phyloP scores from a whole-genome alignment of 129 eudicot species.

The Artemisia argyi region DNA sequence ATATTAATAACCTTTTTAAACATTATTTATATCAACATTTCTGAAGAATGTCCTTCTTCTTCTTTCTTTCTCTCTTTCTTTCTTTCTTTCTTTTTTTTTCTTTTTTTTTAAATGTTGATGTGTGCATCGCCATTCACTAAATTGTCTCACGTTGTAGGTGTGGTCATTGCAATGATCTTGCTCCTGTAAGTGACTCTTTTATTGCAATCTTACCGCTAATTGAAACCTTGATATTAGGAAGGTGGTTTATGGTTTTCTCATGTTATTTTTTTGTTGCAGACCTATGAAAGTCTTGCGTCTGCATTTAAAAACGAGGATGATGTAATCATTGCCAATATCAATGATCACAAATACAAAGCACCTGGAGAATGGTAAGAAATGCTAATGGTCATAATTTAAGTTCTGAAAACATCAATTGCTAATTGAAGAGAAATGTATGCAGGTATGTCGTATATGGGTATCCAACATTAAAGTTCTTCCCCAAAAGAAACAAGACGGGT shows the following conservation, averaged over 20 bases:
- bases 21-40: too few relatives aligned
- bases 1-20: too few relatives aligned
- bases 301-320: constrained; percentile 62
- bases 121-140: constrained; percentile 13
- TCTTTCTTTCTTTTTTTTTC: too few relatives aligned
- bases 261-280: constrained; percentile 35
- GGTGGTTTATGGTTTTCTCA: background rate
- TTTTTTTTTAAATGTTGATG: too few relatives aligned
- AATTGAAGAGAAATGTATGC: constrained; percentile 15
- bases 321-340: constrained; percentile 77
- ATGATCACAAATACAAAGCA: constrained; percentile 65
- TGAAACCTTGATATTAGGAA: background rate
- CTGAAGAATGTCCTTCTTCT: too few relatives aligned
- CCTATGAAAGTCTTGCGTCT: constrained; percentile 69
- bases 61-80: too few relatives aligned
- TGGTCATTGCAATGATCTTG: constrained; percentile 82
- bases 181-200: constrained; percentile 62
- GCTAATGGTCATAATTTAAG: background rate
- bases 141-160: constrained; percentile 56
- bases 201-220: background rate
- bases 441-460: constrained; percentile 69
- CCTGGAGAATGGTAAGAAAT: constrained; percentile 60
- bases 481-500: constrained; percentile 85
- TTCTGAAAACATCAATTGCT: background rate
- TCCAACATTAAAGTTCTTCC: constrained; percentile 83